phyloP scores from a whole-genome alignment of 2,329 filamentous ascomycete species.

The Aspergillus sp. region DNA sequence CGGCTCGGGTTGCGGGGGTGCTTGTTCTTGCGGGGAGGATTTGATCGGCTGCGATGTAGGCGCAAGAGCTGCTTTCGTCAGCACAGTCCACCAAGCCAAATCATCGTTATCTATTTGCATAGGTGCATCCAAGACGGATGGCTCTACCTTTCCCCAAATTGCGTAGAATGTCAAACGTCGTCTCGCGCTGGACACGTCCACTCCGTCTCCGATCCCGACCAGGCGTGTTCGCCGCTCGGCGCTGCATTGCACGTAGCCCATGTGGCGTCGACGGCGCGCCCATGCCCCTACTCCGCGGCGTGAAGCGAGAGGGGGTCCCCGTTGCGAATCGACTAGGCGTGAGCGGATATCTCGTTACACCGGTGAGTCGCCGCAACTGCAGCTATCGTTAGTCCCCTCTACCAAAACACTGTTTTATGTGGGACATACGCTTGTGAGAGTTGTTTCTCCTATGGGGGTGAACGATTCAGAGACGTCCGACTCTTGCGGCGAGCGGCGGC shows the following conservation, averaged over 20 bases:
- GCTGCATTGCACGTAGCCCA: slow-evolving; percentile 54
- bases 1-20: slow-evolving; percentile 13
- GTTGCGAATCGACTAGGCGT: slow-evolving; percentile 35
- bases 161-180: slow-evolving; percentile 54
- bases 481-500: slow-evolving; percentile 25
- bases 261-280: slow-evolving; percentile 54
- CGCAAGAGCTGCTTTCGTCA: slow-evolving; percentile 44
- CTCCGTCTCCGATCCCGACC: slow-evolving; percentile 50
- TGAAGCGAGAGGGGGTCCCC: slow-evolving; percentile 34
- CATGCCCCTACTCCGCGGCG: slow-evolving; percentile 30
- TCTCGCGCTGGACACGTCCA: slow-evolving; percentile 52
- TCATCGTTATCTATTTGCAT: neutral
- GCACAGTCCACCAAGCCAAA: neutral
- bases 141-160: slow-evolving; percentile 53
- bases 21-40: slow-evolving; percentile 45
- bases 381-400: neutral
- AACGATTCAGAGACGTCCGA: slow-evolving; percentile 16
- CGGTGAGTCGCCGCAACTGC: slow-evolving; percentile 36
- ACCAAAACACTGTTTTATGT: neutral
- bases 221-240: slow-evolving; percentile 53
- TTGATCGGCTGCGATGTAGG: slow-evolving; percentile 46
- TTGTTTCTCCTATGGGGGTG: slow-evolving; percentile 30
- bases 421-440: slow-evolving; percentile 25
- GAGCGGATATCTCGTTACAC: slow-evolving; percentile 29
- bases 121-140: neutral